Conservation (phyloP, 1,139 yeast genomes). For the Zhuliangozyma parablackwelliae region DNA sequence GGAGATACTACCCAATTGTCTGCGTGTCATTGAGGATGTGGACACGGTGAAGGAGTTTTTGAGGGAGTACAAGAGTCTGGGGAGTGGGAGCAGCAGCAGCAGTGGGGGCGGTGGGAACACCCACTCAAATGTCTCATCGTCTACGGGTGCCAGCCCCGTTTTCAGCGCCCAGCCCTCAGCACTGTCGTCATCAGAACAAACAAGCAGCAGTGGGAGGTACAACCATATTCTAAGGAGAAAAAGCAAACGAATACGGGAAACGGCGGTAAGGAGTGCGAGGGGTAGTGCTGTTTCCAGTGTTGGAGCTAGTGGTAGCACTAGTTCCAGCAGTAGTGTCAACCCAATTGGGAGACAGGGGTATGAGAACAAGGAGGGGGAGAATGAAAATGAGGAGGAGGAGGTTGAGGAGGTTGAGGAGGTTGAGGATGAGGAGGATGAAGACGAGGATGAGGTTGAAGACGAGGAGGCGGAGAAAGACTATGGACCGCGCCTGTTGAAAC, state of each 20-base stretch:
- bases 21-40: slow-evolving; percentile 5
- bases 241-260: slow-evolving; percentile 28
- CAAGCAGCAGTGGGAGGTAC: slow-evolving; percentile 15
- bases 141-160: too few species aligned
- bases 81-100: slow-evolving; percentile 11
- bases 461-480: slow-evolving; percentile 8
- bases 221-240: slow-evolving; percentile 22
- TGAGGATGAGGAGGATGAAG: neutral
- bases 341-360: slow-evolving; percentile 27
- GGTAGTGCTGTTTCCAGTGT: slow-evolving; percentile 31
- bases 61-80: slow-evolving; percentile 3
- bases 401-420: slow-evolving; percentile 16
- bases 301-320: slow-evolving; percentile 31
- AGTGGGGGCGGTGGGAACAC: slow-evolving; percentile 20
- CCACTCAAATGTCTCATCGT: too few species aligned
- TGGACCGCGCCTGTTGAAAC: neutral
- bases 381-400: slow-evolving; percentile 17
- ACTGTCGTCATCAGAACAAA: slow-evolving; percentile 21
- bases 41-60: slow-evolving; percentile 8
- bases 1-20: slow-evolving; percentile 5
- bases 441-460: neutral
- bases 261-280: slow-evolving; percentile 19
- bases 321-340: slow-evolving; percentile 26
- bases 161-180: too few species aligned
- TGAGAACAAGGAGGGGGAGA: slow-evolving; percentile 13